Conservation (phyloP, 768 basidiomycete genomes). For the Porpolomopsis calyptriformis region DNA sequence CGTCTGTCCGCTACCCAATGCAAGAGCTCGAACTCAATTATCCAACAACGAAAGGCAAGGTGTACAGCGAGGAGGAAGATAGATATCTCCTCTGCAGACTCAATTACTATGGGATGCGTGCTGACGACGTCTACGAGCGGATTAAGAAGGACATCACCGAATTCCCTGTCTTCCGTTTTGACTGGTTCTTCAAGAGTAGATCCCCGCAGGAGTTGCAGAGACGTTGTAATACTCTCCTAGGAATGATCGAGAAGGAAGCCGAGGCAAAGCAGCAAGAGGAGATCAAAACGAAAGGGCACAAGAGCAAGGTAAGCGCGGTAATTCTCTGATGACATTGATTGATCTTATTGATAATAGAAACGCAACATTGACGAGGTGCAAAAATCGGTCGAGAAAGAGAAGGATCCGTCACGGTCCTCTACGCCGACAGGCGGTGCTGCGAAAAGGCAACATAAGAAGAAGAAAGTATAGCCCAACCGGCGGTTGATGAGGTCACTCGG, state of each 20-base stretch:
- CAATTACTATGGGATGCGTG: constrained; percentile 80
- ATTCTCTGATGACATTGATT: not conserved
- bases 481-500: too few relatives aligned
- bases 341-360: constrained; percentile 35
- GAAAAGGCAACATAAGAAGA: constrained; percentile 58
- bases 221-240: constrained; percentile 75
- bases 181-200: constrained; percentile 96
- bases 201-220: constrained; percentile 82
- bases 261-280: constrained; percentile 57
- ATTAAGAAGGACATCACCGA: constrained; percentile 96
- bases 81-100: constrained; percentile 86
- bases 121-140: constrained; percentile 83
- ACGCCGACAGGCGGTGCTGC: constrained; percentile 45
- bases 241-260: constrained; percentile 93
- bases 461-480: constrained; percentile 53
- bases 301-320: constrained; percentile 45
- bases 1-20: constrained; percentile 80
- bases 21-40: constrained; percentile 95
- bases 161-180: constrained; percentile 94
- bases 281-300: constrained; percentile 46
- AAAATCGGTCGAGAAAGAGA: constrained; percentile 26
- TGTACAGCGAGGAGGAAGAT: constrained; percentile 95
- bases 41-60: constrained; percentile 91
- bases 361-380: constrained; percentile 60
- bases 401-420: constrained; percentile 47